Conservation (phyloP, 1,284 basidiomycete species). For the Ganoderma lingzhi region DNA sequence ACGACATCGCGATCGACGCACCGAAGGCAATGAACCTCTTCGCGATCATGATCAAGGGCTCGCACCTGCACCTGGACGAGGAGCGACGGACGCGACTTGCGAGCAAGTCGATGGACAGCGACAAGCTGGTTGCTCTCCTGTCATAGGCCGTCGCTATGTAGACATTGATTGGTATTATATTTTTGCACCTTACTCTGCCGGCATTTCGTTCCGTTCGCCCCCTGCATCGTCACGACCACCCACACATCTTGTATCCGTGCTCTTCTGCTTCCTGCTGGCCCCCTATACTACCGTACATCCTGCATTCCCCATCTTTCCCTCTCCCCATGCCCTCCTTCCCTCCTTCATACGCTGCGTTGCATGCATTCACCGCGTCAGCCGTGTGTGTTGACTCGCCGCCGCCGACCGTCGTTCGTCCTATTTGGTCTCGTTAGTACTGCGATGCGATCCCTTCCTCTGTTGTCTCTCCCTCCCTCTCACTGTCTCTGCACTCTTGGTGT, state of each 20-base stretch:
- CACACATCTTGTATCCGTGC: conserved; percentile 12
- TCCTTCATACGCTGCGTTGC: neutral
- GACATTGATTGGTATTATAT: conserved; percentile 35
- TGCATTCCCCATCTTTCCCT: neutral
- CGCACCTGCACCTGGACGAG: conserved; percentile 69
- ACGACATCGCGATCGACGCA: conserved; percentile 90
- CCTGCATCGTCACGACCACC: conserved; percentile 21
- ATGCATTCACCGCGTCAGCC: neutral
- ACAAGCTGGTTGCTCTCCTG: conserved; percentile 66
- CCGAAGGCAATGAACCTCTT: conserved; percentile 86
- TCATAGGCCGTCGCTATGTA: conserved; percentile 43
- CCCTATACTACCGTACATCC: conserved; percentile 1
- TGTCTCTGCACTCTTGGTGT: conserved; percentile 28
- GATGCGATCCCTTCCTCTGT: conserved; percentile 26
- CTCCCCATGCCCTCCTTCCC: conserved; percentile 4
- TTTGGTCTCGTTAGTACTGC: conserved; percentile 18
- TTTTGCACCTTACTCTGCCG: conserved; percentile 20
- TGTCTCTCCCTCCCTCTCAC: conserved; percentile 20
- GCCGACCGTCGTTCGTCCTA: neutral
- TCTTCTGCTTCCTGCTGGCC: conserved; percentile 10
- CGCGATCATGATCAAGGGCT: conserved; percentile 76
- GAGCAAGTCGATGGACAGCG: conserved; percentile 64
- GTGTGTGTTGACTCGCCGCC: neutral
- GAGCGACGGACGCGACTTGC: conserved; percentile 62
- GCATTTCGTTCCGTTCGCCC: neutral